phyloP scores from a whole-genome alignment of 768 basidiomycete species.

The Termitomyces sp. region DNA sequence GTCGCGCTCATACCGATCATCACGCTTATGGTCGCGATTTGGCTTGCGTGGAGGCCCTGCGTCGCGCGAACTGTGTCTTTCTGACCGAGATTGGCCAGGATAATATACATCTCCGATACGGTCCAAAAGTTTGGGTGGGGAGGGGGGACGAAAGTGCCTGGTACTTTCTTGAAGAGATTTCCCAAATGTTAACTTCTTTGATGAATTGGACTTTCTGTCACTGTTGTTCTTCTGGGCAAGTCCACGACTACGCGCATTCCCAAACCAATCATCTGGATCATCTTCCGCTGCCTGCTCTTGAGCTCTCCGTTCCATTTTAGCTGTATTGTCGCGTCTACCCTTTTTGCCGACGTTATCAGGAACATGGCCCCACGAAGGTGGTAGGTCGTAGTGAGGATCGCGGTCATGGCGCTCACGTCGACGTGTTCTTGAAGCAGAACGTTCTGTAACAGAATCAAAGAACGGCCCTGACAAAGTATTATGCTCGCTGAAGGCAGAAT shows the following conservation, averaged over 20 bases:
- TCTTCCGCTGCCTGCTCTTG: conserved; percentile 42
- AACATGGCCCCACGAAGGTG: conserved; percentile 46
- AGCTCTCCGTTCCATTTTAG: conserved; percentile 51
- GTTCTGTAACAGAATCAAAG: conserved; percentile 40
- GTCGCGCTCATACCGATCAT: conserved; percentile 23
- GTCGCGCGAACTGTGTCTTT: conserved; percentile 3
- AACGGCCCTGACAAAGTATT: conserved; percentile 70
- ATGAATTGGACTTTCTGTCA: conserved; percentile 7
- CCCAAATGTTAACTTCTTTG: conserved; percentile 37
- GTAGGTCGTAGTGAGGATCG: conserved; percentile 36
- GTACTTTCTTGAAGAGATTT: conserved; percentile 30
- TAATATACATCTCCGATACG: conserved; percentile 18
- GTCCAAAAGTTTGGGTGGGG: conserved; percentile 32
- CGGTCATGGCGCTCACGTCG: conserved; percentile 41
- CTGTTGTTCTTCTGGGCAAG: conserved; percentile 7
- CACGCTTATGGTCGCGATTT: conserved; percentile 14
- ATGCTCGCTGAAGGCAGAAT: conserved; percentile 66
- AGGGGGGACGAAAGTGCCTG: conserved; percentile 21
- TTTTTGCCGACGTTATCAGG: conserved; percentile 66
- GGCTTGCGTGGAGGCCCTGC: conserved; percentile 9
- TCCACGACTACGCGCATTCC: conserved; percentile 22
- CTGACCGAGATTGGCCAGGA: conserved; percentile 12
- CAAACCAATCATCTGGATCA: conserved; percentile 71
- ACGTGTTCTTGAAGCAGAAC: conserved; percentile 24
- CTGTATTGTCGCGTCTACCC: conserved; percentile 59